Base-by-base conservation (phyloP, 352 stramenopile genomes). In the Phytophthora cactorum region DNA sequence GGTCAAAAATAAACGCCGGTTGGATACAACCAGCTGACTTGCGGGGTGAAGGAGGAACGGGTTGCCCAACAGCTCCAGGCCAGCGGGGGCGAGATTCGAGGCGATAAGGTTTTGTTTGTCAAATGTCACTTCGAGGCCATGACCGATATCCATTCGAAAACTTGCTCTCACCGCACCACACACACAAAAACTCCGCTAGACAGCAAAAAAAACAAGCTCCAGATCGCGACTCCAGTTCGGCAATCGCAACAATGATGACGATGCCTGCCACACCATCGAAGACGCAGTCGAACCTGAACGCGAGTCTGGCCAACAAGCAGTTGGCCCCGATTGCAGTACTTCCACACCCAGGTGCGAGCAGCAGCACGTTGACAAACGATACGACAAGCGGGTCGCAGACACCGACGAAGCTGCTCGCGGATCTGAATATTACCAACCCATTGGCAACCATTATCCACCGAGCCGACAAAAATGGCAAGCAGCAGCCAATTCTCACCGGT, bases 371-470 rank as follows among this genome's bases (percentile, higher is more conserved):
- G n/a, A n/a, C n/a, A n/a, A 66, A 68, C 62, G 29, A 77, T 74
- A 52, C 70, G 72, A 54, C 71, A 61, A 43, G n/a, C 65, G 9
- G 72, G 51, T n/a, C n/a, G n/a, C n/a, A n/a, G n/a, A 29, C 29
- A 32, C 75, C 65, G 2, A 67, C 52, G 25, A 87, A 83, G 58
- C 80, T 60, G 22, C 79, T 90, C 1, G 69, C 72, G 0, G 64
- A 82, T 32, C 60, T 90, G 15, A 74, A 59, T 41, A 34, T 73
- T 17, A 22, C 39, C n/a, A 85, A 81, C 27, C 80, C 82, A n/a
- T 66, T 91, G 17, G 81, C 84, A 6, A 84, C 68, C 31, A 76
- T 91, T 52, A 79, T 91, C 25, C 84, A 91, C 74, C 86, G 89
- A 54, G 71, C 82, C 10, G 84, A 91, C 52, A 81, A 73, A 49